Percentiles rank a stretch among this genome's conserved stretches.
These are phyloP conservation scores for Boletus sp. DNA, from an alignment of 1,284 basidiomycete species.

Conservation along the genomic window DNA sequence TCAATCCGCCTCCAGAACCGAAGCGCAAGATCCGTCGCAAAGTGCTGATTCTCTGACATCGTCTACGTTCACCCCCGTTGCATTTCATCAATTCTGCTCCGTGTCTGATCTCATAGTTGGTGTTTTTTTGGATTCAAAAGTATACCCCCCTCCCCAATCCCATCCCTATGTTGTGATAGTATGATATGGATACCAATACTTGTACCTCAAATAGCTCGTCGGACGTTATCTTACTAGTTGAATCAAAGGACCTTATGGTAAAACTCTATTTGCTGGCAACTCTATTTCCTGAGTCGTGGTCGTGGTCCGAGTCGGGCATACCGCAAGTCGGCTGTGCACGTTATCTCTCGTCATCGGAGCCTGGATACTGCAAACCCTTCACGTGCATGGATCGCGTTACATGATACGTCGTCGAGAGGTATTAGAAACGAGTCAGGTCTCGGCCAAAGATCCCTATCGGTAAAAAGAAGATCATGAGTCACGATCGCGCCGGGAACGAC, in stretches of 20 bases:
- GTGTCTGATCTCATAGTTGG: slow-evolving; percentile 1
- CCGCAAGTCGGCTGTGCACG: not conserved
- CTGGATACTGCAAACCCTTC: not conserved
- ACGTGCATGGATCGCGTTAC: slow-evolving; percentile 2
- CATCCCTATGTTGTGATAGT: slow-evolving; percentile 13
- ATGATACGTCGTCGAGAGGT: slow-evolving; percentile 2
- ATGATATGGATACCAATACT: slow-evolving; percentile 25
- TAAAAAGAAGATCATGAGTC: slow-evolving; percentile 32
- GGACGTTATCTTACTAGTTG: slow-evolving; percentile 12
- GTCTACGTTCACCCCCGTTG: not conserved
- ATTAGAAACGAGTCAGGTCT: slow-evolving; percentile 73
- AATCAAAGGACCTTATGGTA: slow-evolving; percentile 9
- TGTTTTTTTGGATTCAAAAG: slow-evolving; percentile 11
- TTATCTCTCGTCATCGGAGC: not conserved
- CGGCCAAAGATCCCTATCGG: slow-evolving; percentile 71
- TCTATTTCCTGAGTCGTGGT: slow-evolving; percentile 10
- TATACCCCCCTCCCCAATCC: slow-evolving; percentile 8
- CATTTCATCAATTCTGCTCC: not conserved
- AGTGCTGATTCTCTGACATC: slow-evolving; percentile 27
- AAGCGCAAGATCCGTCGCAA: slow-evolving; percentile 33
- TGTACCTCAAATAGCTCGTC: slow-evolving; percentile 18
- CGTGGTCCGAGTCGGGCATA: not conserved
- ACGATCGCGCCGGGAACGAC: slow-evolving; percentile 7
- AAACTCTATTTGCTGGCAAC: not conserved
- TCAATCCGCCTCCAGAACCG: slow-evolving; percentile 22